Evolutionary conservation across 1,284 basidiomycete species (phyloP).

Genomic region (Melampsora abietis-canadensis): DNA sequence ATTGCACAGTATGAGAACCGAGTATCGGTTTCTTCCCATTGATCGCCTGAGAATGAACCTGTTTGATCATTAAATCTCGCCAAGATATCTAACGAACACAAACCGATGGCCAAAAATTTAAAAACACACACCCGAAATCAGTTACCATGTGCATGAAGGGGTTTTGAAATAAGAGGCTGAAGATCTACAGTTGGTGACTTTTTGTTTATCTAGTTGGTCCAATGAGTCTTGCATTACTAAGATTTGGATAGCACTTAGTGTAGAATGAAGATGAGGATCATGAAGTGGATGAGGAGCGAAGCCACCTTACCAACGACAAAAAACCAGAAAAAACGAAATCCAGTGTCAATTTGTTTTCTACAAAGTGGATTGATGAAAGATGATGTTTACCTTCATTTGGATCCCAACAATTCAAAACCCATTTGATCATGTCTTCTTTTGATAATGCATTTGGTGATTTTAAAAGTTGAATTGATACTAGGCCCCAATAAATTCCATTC

Average conservation of each 20-base stretch:
- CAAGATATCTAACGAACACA: conserved; percentile 64
- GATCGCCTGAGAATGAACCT: conserved; percentile 85
- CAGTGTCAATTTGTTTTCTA: too few relatives aligned
- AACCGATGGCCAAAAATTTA: not conserved
- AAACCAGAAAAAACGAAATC: not conserved
- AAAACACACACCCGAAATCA: too few relatives aligned
- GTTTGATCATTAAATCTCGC: conserved; percentile 72
- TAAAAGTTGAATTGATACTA: conserved; percentile 81
- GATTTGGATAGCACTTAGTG: conserved; percentile 84
- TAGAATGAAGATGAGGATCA: conserved; percentile 83
- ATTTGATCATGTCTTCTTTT: conserved; percentile 77
- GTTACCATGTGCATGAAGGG: too few relatives aligned
- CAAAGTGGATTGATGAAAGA: too few relatives aligned
- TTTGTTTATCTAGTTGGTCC: conserved; percentile 64
- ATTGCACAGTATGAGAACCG: conserved; percentile 86
- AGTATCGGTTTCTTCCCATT: conserved; percentile 85
- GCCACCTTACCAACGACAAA: conserved; percentile 56
- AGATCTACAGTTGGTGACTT: not conserved
- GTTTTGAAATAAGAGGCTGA: too few relatives aligned
- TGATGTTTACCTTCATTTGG: conserved; percentile 61
- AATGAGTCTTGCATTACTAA: conserved; percentile 79
- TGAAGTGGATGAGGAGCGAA: conserved; percentile 91
- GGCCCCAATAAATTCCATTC: conserved; percentile 96
- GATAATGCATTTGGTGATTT: conserved; percentile 71
- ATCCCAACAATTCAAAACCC: conserved; percentile 88